These are phyloP conservation scores for Cyberlindnera mycetangii DNA, from an alignment of 805 yeast genomes.

Conservation along the genomic window DNA sequence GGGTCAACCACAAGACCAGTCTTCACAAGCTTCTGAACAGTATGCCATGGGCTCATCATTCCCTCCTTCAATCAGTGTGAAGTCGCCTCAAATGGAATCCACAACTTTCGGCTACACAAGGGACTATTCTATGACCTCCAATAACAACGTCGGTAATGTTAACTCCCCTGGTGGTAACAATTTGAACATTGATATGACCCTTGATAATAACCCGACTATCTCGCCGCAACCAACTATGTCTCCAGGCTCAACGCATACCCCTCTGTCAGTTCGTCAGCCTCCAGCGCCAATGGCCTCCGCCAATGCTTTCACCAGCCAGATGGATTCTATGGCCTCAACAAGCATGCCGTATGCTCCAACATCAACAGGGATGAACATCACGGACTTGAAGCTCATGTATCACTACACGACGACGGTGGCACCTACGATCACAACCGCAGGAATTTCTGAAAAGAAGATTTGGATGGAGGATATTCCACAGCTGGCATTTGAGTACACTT, in stretches of 20 bases:
- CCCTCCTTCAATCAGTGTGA: constrained; percentile 14
- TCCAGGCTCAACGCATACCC: constrained; percentile 26
- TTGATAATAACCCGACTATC: constrained; percentile 29
- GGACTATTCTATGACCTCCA: background rate
- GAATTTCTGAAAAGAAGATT: constrained; percentile 78
- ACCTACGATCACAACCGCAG: constrained; percentile 85
- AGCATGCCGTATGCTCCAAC: constrained; percentile 33
- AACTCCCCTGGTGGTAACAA: background rate
- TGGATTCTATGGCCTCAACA: constrained; percentile 10
- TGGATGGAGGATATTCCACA: constrained; percentile 89
- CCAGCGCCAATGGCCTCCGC: constrained; percentile 17
- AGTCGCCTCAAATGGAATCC: constrained; percentile 15
- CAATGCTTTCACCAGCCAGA: constrained; percentile 10
- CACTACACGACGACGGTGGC: constrained; percentile 86
- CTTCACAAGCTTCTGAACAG: background rate
- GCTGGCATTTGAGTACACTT: constrained; percentile 84
- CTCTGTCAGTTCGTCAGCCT: constrained; percentile 21
- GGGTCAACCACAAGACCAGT: constrained; percentile 4
- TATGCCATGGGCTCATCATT: background rate
- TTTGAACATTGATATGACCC: constrained; percentile 16
- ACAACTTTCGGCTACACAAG: background rate
- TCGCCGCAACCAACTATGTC: constrained; percentile 31
- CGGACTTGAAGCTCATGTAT: constrained; percentile 76
- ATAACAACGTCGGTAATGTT: background rate
- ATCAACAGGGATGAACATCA: constrained; percentile 46